Conservation (phyloP, 805 yeast species). For the Candida stauntonica region DNA sequence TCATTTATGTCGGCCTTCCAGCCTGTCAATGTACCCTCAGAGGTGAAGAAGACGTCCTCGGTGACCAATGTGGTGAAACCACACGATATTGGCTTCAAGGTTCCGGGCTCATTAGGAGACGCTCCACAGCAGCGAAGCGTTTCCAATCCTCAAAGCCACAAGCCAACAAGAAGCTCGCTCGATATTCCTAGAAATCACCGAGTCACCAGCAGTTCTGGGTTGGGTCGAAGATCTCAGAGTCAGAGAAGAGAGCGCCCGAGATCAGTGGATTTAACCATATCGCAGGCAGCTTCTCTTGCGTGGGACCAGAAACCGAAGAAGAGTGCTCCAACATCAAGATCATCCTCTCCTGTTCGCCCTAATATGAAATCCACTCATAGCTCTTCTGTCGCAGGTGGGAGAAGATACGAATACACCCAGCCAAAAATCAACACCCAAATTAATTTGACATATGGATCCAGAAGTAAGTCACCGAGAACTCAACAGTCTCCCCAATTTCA, state of each 20-base stretch:
- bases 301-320: slow-evolving; percentile 23
- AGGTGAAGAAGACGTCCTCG: too few species aligned
- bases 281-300: slow-evolving; percentile 25
- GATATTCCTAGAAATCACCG: slow-evolving; percentile 18
- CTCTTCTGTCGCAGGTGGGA: background rate
- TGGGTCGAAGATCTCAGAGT: slow-evolving; percentile 9
- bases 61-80: too few species aligned
- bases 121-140: background rate
- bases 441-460: slow-evolving; percentile 18
- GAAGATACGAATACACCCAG: slow-evolving; percentile 24
- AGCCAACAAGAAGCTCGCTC: slow-evolving; percentile 10
- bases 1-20: slow-evolving; percentile 26
- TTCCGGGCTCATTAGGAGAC: too few species aligned
- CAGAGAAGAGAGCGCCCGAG: slow-evolving; percentile 21
- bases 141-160: background rate
- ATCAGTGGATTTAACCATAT: slow-evolving; percentile 23
- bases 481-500: slow-evolving; percentile 1
- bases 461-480: slow-evolving; percentile 9
- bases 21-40: background rate
- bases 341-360: slow-evolving; percentile 11
- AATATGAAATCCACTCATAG: background rate
- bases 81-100: slow-evolving; percentile 12
- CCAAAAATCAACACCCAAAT: slow-evolving; percentile 27
- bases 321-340: slow-evolving; percentile 14
- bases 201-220: slow-evolving; percentile 1